Conservation (phyloP, 2,329 filamentous ascomycete genomes). For the Fusarium sororula region DNA sequence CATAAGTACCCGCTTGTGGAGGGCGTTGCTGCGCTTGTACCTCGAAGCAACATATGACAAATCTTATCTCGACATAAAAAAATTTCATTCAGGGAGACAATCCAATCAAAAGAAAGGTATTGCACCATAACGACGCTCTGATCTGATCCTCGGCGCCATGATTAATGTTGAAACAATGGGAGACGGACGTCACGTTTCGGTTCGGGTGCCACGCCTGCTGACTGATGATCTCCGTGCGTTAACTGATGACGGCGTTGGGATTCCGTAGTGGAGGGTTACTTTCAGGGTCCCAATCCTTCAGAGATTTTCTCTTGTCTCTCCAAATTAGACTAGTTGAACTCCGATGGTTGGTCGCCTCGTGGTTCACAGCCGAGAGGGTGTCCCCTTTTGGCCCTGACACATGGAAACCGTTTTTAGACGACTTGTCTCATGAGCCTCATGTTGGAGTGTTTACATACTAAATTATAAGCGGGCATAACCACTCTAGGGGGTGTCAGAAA, state of each 20-base stretch:
- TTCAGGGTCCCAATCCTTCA: constrained; percentile 27
- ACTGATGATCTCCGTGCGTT: background rate
- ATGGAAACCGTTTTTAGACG: constrained; percentile 6
- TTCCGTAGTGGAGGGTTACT: constrained; percentile 8
- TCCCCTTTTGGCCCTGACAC: constrained; percentile 15
- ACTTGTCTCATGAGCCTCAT: constrained; percentile 9
- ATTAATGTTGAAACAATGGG: background rate
- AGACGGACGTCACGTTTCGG: background rate
- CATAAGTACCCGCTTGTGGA: constrained; percentile 10
- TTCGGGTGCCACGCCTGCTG: constrained; percentile 2
- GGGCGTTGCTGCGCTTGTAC: background rate
- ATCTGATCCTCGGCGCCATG: background rate
- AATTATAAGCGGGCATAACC: background rate
- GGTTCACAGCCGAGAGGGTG: constrained; percentile 1
- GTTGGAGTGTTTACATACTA: background rate
- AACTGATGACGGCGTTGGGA: background rate
- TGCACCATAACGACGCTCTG: background rate
- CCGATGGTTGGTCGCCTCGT: constrained; percentile 23
- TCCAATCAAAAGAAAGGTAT: background rate
- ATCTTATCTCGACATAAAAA: background rate
- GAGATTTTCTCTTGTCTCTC: constrained; percentile 20
- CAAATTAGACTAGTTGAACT: constrained; percentile 23
- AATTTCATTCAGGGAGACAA: background rate
- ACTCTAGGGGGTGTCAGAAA: too few relatives aligned
- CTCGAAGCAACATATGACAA: constrained; percentile 13